phyloP scores from a whole-genome alignment of 2,329 filamentous ascomycete species.

The Fusarium sp. region DNA sequence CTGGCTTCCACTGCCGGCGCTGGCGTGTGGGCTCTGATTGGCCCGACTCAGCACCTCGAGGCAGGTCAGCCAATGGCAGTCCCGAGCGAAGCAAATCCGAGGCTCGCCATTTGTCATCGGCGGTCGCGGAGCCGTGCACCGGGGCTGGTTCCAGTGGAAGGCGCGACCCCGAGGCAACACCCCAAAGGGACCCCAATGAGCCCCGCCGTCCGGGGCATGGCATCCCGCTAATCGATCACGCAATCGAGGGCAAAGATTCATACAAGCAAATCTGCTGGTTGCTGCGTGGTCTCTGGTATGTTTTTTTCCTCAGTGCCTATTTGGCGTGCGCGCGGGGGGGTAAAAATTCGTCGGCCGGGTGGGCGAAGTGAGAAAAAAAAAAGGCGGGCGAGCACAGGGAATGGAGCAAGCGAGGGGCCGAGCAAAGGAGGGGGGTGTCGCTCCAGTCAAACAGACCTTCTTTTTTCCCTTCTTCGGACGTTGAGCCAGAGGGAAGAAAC shows the following conservation, averaged over 20 bases:
- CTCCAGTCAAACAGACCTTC: slow-evolving; percentile 40
- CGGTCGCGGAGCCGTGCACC: slow-evolving; percentile 39
- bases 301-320: slow-evolving; percentile 34
- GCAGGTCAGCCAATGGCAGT: slow-evolving; percentile 18
- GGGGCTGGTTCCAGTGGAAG: slow-evolving; percentile 29
- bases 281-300: slow-evolving; percentile 34
- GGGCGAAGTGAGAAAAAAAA: slow-evolving; percentile 31
- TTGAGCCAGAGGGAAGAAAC: slow-evolving; percentile 46
- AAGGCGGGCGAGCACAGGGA: slow-evolving; percentile 39
- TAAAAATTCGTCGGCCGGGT: slow-evolving; percentile 39
- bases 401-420: slow-evolving; percentile 39
- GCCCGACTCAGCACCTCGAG: slow-evolving; percentile 1
- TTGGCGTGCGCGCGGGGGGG: slow-evolving; percentile 34
- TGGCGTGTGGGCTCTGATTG: slow-evolving; percentile 34
- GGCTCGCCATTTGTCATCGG: slow-evolving; percentile 44
- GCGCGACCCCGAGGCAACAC: slow-evolving; percentile 38
- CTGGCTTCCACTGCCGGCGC: slow-evolving; percentile 29
- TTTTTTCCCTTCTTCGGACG: slow-evolving; percentile 32
- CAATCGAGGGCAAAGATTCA: slow-evolving; percentile 48
- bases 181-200: slow-evolving; percentile 35
- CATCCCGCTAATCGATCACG: slow-evolving; percentile 49
- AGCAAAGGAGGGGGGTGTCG: slow-evolving; percentile 28
- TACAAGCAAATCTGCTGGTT: slow-evolving; percentile 41
- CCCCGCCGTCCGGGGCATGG: slow-evolving; percentile 46
- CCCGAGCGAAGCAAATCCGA: slow-evolving; percentile 40